These are phyloP conservation scores for Melastoma malabathricum DNA, from an alignment of 345 rosid genomes.

Conservation along the genomic window DNA sequence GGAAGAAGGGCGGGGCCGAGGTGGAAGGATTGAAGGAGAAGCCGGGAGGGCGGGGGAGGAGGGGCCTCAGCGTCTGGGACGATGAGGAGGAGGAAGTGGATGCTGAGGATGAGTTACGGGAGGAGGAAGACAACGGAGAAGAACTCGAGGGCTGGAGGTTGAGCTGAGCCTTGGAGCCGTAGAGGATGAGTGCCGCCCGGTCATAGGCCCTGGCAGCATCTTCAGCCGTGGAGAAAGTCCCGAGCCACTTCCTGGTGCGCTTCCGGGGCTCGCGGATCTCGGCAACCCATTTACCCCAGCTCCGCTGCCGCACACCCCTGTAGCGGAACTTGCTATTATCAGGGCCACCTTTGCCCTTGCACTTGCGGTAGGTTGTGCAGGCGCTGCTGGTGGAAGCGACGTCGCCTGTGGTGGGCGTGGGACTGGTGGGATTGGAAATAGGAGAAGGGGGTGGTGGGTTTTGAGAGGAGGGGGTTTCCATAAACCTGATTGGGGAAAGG, in stretches of 20 bases:
- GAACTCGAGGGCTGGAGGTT: slow-evolving; percentile 35
- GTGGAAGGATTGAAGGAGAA: slow-evolving; percentile 11
- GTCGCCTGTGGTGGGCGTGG: slow-evolving; percentile 11
- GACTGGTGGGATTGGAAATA: slow-evolving; percentile 3
- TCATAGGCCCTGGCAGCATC: slow-evolving; percentile 86
- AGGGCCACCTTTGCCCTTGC: slow-evolving; percentile 47
- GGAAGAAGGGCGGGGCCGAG: slow-evolving; percentile 5
- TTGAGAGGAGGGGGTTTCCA: not conserved
- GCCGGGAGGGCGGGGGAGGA: slow-evolving; percentile 75
- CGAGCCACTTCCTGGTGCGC: slow-evolving; percentile 75
- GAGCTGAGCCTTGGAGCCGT: slow-evolving; percentile 72
- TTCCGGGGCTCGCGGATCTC: slow-evolving; percentile 67
- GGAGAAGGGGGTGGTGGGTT: too few relatives aligned
- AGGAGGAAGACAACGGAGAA: slow-evolving; percentile 27
- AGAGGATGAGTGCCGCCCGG: slow-evolving; percentile 62
- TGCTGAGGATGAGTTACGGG: slow-evolving; percentile 13
- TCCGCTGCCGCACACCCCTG: slow-evolving; percentile 44
- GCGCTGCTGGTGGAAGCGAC: not conserved
- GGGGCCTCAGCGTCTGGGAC: slow-evolving; percentile 58
- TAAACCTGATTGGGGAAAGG: too few relatives aligned
- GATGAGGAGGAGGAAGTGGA: slow-evolving; percentile 25
- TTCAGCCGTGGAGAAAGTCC: slow-evolving; percentile 75
- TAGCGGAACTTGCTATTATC: slow-evolving; percentile 41
- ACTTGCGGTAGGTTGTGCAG: slow-evolving; percentile 13
- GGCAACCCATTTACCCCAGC: slow-evolving; percentile 63